These are phyloP conservation scores for Plasmodium billcollinsi DNA, from an alignment of 169 alveolate species.

Conservation along the genomic window DNA sequence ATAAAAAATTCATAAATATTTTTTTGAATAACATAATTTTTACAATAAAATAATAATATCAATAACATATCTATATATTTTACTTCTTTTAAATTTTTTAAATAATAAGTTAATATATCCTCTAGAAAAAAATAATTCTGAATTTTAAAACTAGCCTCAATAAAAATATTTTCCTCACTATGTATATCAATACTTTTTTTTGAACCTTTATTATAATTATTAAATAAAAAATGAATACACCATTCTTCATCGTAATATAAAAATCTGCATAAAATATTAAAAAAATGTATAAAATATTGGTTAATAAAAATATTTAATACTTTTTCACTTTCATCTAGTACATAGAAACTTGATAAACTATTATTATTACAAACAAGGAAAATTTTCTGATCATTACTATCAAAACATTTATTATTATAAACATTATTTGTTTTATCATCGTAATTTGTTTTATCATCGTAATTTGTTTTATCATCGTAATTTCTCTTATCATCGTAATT, in stretches of 20 bases:
- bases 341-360: neutral
- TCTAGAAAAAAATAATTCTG: constrained; percentile 48
- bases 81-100: constrained; percentile 42
- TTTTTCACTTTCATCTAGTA: constrained; percentile 6
- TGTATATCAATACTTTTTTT: neutral
- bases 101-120: constrained; percentile 13
- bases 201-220: neutral
- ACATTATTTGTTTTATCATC: neutral
- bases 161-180: constrained; percentile 9
- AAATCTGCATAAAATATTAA: constrained; percentile 51
- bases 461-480: too few relatives aligned
- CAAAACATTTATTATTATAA: neutral
- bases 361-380: neutral
- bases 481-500: neutral
- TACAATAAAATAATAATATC: constrained; percentile 30
- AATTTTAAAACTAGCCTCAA: constrained; percentile 1
- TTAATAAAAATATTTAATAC: constrained; percentile 18
- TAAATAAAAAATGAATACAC: constrained; percentile 8
- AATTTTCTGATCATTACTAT: neutral
- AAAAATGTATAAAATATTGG: constrained; percentile 21
- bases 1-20: constrained; percentile 41
- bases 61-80: constrained; percentile 40
- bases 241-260: constrained; percentile 30
- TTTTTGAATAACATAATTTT: constrained; percentile 19
- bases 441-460: too few relatives aligned